phyloP scores from a whole-genome alignment of 1,284 basidiomycete genomes.

The Uromyces viciae-fabae region DNA sequence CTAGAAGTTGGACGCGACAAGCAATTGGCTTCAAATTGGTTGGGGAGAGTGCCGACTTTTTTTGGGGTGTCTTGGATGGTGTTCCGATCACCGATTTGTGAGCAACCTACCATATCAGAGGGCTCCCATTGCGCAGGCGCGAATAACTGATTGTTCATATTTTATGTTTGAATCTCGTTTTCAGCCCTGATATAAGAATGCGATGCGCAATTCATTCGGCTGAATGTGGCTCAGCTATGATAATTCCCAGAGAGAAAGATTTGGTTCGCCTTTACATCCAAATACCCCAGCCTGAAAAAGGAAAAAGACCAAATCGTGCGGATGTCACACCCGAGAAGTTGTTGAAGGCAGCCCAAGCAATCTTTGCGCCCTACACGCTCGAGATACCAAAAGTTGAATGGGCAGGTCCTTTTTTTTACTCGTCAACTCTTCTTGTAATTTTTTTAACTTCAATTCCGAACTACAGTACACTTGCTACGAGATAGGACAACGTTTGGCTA shows the following conservation, averaged over 20 bases:
- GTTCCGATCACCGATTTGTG: conserved; percentile 42
- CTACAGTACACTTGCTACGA: conserved; percentile 47
- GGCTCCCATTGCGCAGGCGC: no score
- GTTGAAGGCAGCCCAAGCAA: conserved; percentile 64
- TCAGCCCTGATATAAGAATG: conserved; percentile 69
- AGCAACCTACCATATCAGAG: conserved; percentile 43
- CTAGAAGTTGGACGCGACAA: conserved; percentile 76
- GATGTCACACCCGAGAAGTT: conserved; percentile 64
- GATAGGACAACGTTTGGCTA: conserved; percentile 72
- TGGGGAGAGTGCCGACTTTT: conserved; percentile 59
- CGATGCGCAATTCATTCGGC: conserved; percentile 65
- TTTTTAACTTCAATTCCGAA: not conserved
- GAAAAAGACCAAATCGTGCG: conserved; percentile 59
- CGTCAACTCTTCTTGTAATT: conserved; percentile 50
- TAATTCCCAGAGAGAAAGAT: conserved; percentile 67
- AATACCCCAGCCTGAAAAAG: conserved; percentile 58
- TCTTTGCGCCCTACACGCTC: conserved; percentile 67
- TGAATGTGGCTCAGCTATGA: conserved; percentile 64
- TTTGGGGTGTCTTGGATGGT: conserved; percentile 45
- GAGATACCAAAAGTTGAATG: conserved; percentile 65
- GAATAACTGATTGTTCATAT: no score
- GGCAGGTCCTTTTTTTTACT: conserved; percentile 62
- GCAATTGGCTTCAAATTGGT: conserved; percentile 67
- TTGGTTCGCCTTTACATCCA: conserved; percentile 72
- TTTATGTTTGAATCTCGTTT: not conserved